phyloP scores from a whole-genome alignment of 352 stramenopile species.

The Albugo candida region DNA sequence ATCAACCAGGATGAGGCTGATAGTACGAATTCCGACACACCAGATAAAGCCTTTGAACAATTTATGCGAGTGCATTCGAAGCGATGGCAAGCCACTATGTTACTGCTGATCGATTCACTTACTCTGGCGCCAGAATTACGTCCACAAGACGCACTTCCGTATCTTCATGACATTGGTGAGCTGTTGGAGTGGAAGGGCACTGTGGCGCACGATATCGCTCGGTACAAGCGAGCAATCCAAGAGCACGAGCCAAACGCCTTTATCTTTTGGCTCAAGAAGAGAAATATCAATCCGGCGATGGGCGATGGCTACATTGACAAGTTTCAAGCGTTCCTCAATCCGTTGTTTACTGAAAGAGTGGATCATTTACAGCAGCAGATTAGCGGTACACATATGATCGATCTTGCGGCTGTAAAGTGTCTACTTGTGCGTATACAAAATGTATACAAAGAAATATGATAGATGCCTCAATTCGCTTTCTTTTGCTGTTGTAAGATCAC shows the following conservation, averaged over 20 bases:
- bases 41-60: slow-evolving; percentile 14
- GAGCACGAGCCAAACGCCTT: slow-evolving; percentile 57
- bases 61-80: slow-evolving; percentile 55
- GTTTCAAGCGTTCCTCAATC: slow-evolving; percentile 25
- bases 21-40: slow-evolving; percentile 6
- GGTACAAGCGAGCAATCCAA: slow-evolving; percentile 33
- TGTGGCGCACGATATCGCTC: slow-evolving; percentile 57
- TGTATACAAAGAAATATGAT: slow-evolving; percentile 18
- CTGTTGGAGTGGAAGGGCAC: slow-evolving; percentile 78
- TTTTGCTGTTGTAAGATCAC: slow-evolving; percentile 41
- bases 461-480: neutral
- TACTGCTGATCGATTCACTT: slow-evolving; percentile 58
- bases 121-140: slow-evolving; percentile 32
- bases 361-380: slow-evolving; percentile 14
- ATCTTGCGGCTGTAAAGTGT: slow-evolving; percentile 29
- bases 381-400: slow-evolving; percentile 20
- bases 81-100: slow-evolving; percentile 63
- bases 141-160: slow-evolving; percentile 34
- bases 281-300: neutral
- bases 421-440: slow-evolving; percentile 35
- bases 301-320: slow-evolving; percentile 17
- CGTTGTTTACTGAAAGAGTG: slow-evolving; percentile 22
- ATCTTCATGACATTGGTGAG: slow-evolving; percentile 41
- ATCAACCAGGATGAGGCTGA: slow-evolving; percentile 7
- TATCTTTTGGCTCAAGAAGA: slow-evolving; percentile 31